Evolutionary conservation across 257 asterid species (phyloP), one percentile per base, ranked within the genome.

Genomic region (Datura wrightii): DNA sequence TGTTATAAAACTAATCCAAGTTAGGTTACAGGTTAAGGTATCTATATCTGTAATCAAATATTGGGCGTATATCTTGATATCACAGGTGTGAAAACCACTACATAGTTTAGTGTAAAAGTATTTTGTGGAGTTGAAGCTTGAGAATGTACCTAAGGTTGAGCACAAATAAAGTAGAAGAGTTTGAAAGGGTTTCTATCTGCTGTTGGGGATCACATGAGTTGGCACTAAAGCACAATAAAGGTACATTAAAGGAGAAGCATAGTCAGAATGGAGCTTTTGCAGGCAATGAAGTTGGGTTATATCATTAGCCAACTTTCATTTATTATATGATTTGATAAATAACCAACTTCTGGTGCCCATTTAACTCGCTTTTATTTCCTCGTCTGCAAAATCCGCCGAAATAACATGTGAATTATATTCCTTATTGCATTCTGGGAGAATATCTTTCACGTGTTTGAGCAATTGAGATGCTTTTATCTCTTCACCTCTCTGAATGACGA

Each of bases 391-490:
- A 13, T 76, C n/a, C n/a, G 42, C 60, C 44, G 2, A 46, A 46
- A 31, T 11, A 46, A 42, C 13, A 8, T 18, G 56, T 11, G n/a
- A 74, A 19, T 74, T 9, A 19, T 52, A 19, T 48, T 50, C 60
- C 24, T 74, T 48, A 0, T 6, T 74, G 60, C 60, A 31, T 48
- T 16, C 65, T 39, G 2, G 65, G 48, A 78, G 34, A 34, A 34
- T 18, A 16, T 41, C 34, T 69, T 41, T 69, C 79, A 16, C 34
- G 36, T 69, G 79, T 36, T 78, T 78, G 82, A 60, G 67, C 67
- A 60, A 60, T 7, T 59, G 31, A 76, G 82, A 2, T 13, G 39
- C 19, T 31, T 74, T 50, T 7, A 3, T 36, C 76, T 67, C 11
- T 2, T 63, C 24, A 46, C 80, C 41, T 48, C n/a, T 46, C 46